Conservation (phyloP, 768 basidiomycete species). For the Cytidiella melzeri region DNA sequence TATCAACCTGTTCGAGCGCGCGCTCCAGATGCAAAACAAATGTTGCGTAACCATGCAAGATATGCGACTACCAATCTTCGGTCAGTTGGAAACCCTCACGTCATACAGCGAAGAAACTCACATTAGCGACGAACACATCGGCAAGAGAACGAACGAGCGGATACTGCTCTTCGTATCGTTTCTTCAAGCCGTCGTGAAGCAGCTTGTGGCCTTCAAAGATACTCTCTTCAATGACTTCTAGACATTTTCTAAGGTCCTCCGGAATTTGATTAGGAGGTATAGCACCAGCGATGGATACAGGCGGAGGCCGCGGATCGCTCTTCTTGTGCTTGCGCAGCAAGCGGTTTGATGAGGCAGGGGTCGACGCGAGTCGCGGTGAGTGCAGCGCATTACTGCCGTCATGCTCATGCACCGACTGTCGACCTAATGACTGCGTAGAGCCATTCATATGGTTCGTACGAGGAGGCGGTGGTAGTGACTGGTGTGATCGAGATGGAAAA, state of each 20-base stretch:
- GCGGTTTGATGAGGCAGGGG: conserved; percentile 24
- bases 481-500: conserved; percentile 76
- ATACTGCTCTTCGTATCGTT: conserved; percentile 93
- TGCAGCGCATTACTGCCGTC: conserved; percentile 33
- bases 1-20: conserved; percentile 83
- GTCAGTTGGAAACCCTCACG: conserved; percentile 14
- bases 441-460: conserved; percentile 45
- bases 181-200: conserved; percentile 77
- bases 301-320: conserved; percentile 44
- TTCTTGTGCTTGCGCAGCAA: conserved; percentile 67
- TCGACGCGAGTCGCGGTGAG: conserved; percentile 37
- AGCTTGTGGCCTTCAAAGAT: conserved; percentile 87
- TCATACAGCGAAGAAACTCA: conserved; percentile 35
- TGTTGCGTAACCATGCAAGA: conserved; percentile 88
- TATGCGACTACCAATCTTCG: conserved; percentile 60
- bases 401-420: conserved; percentile 51
- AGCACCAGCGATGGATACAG: conserved; percentile 40
- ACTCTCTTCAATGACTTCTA: conserved; percentile 81
- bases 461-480: conserved; percentile 64
- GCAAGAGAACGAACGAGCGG: conserved; percentile 89
- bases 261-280: conserved; percentile 78
- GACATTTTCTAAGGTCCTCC: conserved; percentile 77
- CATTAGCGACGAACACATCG: conserved; percentile 93
- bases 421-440: conserved; percentile 73
- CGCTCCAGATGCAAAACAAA: conserved; percentile 94